Base-by-base conservation (phyloP, 441 rosid genomes). In the Metrosideros polymorpha region DNA sequence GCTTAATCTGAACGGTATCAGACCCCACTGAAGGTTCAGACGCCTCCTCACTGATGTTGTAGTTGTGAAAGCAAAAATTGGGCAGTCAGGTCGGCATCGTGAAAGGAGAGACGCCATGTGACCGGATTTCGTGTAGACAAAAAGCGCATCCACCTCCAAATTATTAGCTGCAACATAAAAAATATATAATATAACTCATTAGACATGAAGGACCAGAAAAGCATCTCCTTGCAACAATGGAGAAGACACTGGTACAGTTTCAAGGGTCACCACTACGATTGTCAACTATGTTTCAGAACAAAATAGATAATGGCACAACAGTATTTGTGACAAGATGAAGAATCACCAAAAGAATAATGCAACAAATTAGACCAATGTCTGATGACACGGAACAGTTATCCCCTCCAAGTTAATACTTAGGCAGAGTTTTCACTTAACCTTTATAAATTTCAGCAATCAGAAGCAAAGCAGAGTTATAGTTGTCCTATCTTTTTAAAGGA, bases 21-120 rank as follows among this genome's bases (percentile, higher is more conserved):
- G 94, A 51, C 99, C 99, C 99, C 99, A 98, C 91, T 96, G 99
- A 42, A 98, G 91, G 89, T 97, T 97, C 91, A 98, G 91, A 45
- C 95, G 94, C 90, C 99, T 97, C 82, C 98, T 86, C 83, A 97
- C 93, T 1, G 99, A 94, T 52, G 97, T 89, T 3, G 95, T 90
- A 86, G 91, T 91, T 76, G 98, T 96, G 89, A 98, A 98, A 35
- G 99, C 99, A 86, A 98, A 96, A 88, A 98, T 94, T n/a, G 99
- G 98, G 86, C 99, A 96, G 90, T 96, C 99, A 25, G 99, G 99
- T 49, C 98, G 95, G 89, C 98, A 95, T 19, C 99, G 93, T 7
- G 99, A 98, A 85, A 98, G 90, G 61, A 96, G 93, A 82, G 99
- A 95, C 22, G 99, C 99, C 98, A 96, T 96, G 92, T 96, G 97